phyloP scores from a whole-genome alignment of 1,139 yeast genomes.

The Blastobotrys aristatus region DNA sequence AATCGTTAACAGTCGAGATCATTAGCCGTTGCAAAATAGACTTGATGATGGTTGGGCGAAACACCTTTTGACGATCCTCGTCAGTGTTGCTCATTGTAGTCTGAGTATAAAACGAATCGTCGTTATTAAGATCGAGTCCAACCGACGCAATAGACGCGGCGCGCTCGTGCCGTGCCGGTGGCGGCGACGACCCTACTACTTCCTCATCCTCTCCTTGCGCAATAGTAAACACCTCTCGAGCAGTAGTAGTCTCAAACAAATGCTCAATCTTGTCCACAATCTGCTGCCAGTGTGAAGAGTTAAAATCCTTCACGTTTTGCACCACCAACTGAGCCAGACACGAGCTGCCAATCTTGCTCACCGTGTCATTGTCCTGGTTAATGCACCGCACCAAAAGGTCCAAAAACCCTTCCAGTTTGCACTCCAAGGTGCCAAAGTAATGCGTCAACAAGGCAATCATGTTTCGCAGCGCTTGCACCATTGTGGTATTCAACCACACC shows the following conservation, averaged over 20 bases:
- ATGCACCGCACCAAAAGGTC: conserved; percentile 78
- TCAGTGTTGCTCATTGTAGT: not conserved
- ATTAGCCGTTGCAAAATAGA: conserved; percentile 84
- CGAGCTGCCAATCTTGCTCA: conserved; percentile 88
- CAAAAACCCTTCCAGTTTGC: conserved; percentile 72
- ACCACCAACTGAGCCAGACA: conserved; percentile 75
- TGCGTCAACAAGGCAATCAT: conserved; percentile 78
- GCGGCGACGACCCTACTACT: not conserved
- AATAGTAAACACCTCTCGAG: conserved; percentile 66
- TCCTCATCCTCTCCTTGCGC: conserved; percentile 12
- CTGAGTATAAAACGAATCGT: not conserved
- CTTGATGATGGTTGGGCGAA: conserved; percentile 81
- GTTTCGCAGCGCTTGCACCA: conserved; percentile 90
- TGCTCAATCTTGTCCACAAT: conserved; percentile 58
- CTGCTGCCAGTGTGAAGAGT: conserved; percentile 66
- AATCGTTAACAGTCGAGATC: conserved; percentile 81
- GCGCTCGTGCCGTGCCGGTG: conserved; percentile 11
- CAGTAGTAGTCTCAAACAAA: conserved; percentile 78
- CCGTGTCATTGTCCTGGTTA: conserved; percentile 94
- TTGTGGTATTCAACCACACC: conserved; percentile 93
- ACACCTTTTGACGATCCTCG: conserved; percentile 34
- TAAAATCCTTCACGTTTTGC: conserved; percentile 66
- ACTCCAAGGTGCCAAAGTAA: conserved; percentile 68
- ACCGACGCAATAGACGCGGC: conserved; percentile 14
- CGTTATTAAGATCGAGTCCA: conserved; percentile 4